Evolutionary conservation across 2,329 filamentous ascomycete genomes (phyloP).

Genomic region (Neospermospora avenae): DNA sequence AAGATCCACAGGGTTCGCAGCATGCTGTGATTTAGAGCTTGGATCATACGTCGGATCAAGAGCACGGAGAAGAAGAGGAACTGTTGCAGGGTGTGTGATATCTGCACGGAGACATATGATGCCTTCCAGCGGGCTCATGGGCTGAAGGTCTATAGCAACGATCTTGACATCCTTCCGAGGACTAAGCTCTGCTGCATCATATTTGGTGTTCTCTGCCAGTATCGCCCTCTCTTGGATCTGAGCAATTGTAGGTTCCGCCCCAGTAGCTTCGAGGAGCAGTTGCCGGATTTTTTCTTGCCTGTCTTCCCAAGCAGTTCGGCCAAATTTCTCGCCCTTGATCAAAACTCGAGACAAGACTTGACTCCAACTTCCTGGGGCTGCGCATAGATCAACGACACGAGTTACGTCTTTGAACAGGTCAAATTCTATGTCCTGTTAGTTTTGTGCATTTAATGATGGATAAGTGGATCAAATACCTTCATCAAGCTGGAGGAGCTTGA

Average conservation of each 20-base stretch:
- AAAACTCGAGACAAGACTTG: slow-evolving; percentile 91
- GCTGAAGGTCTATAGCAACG: slow-evolving; percentile 92
- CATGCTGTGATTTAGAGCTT: slow-evolving; percentile 45
- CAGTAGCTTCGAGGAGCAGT: slow-evolving; percentile 48
- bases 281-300: slow-evolving; percentile 65
- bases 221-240: slow-evolving; percentile 13
- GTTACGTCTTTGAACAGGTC: slow-evolving; percentile 88
- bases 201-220: slow-evolving; percentile 34
- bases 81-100: slow-evolving; percentile 94
- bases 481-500: slow-evolving; percentile 95
- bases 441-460: neutral
- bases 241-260: slow-evolving; percentile 17
- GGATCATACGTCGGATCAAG: slow-evolving; percentile 70
- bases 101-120: slow-evolving; percentile 92
- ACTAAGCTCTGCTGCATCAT: slow-evolving; percentile 27
- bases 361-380: slow-evolving; percentile 94
- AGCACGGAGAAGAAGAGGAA: slow-evolving; percentile 81
- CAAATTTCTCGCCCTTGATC: slow-evolving; percentile 91
- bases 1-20: slow-evolving; percentile 80
- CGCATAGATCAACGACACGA: slow-evolving; percentile 91
- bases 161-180: slow-evolving; percentile 79
- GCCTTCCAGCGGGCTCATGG: slow-evolving; percentile 89
- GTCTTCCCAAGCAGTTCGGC: slow-evolving; percentile 81
- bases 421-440: slow-evolving; percentile 60
- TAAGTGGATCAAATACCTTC: slow-evolving; percentile 50